phyloP scores from a whole-genome alignment of 139 green algal genomes.

The Picochlorum sp. region DNA sequence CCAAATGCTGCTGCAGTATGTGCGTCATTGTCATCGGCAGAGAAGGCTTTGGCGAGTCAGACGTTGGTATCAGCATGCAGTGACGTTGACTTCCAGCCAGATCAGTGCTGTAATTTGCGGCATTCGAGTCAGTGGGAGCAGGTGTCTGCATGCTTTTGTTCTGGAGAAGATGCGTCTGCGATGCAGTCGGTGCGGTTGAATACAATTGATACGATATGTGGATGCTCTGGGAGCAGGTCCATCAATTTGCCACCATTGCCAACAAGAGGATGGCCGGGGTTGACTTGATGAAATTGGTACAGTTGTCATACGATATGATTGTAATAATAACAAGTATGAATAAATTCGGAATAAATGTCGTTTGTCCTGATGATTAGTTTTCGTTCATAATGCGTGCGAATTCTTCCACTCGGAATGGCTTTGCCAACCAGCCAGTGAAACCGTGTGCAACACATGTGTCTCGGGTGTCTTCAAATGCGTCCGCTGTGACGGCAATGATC shows the following conservation, averaged over 20 bases:
- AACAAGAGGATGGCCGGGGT: no score
- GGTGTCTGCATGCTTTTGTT: constrained; percentile 7
- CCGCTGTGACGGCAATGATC: constrained; percentile 66
- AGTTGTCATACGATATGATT: no score
- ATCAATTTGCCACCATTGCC: neutral
- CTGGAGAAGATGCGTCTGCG: neutral
- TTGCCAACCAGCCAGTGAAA: constrained; percentile 71
- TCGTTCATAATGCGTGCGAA: constrained; percentile 41
- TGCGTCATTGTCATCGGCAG: neutral
- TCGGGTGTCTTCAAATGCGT: constrained; percentile 71
- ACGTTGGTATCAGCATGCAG: neutral
- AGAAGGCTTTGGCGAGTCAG: neutral
- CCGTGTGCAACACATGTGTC: constrained; percentile 55
- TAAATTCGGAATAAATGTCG: neutral
- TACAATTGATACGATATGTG: neutral
- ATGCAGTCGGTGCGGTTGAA: neutral
- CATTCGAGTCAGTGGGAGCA: neutral
- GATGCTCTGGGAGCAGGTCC: neutral
- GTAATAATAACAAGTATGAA: no score
- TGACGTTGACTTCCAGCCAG: neutral
- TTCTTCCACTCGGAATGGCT: constrained; percentile 72
- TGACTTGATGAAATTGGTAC: no score
- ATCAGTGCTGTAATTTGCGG: neutral
- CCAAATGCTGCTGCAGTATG: neutral
- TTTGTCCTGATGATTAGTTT: neutral